Percentiles rank a stretch among this genome's conserved stretches.
These are phyloP conservation scores for Neoscytalidium dimidiatum DNA, from an alignment of 2,329 filamentous ascomycete genomes.

Conservation along the genomic window DNA sequence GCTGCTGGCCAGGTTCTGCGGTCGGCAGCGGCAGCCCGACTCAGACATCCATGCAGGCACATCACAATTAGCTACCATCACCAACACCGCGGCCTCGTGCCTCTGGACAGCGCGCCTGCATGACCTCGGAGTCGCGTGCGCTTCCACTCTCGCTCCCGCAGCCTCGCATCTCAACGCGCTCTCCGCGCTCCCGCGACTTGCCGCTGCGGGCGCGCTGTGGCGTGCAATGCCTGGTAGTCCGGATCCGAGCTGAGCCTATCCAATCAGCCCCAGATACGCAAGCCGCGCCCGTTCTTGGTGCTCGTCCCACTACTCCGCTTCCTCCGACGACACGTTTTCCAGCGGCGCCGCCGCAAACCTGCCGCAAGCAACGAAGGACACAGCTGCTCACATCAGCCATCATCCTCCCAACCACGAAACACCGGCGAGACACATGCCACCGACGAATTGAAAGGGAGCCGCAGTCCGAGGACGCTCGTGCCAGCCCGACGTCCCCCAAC, in stretches of 20 bases:
- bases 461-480: constrained; percentile 11
- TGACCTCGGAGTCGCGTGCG: neutral
- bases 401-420: neutral
- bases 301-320: constrained; percentile 12
- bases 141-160: neutral
- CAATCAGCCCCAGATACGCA: constrained; percentile 9
- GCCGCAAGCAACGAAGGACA: constrained; percentile 6
- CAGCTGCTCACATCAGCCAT: neutral
- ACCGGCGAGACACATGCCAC: neutral
- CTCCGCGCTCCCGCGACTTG: neutral
- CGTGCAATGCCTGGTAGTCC: constrained; percentile 1
- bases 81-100: constrained; percentile 4
- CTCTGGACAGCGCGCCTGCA: neutral
- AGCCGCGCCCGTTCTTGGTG: constrained; percentile 8
- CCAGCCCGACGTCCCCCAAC: constrained; percentile 6
- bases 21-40: constrained; percentile 5
- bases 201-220: neutral
- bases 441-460: constrained; percentile 13
- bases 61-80: constrained; percentile 7
- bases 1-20: neutral
- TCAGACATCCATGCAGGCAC: constrained; percentile 8
- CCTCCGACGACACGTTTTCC: constrained; percentile 17
- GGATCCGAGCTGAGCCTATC: constrained; percentile 15
- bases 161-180: neutral
- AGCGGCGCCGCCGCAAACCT: constrained; percentile 9